These are phyloP conservation scores for Zygoascus tannicola DNA, from an alignment of 805 yeast genomes.

Conservation along the genomic window DNA sequence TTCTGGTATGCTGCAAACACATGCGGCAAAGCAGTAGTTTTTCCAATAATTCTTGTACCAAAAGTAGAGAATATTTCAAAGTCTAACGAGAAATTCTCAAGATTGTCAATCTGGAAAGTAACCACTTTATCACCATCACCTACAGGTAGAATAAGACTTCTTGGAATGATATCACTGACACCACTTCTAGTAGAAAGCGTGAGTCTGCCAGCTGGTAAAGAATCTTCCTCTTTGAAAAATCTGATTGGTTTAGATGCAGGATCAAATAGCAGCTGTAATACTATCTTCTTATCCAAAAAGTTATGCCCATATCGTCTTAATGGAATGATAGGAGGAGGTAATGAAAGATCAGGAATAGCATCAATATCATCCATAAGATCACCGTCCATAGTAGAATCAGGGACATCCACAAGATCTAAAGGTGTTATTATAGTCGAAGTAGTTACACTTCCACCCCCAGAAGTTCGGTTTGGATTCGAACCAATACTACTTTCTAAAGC, in stretches of 20 bases:
- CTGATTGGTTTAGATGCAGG: slow-evolving; percentile 38
- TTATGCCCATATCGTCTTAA: slow-evolving; percentile 91
- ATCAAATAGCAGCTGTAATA: slow-evolving; percentile 67
- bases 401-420: slow-evolving; percentile 9
- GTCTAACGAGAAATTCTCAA: slow-evolving; percentile 66
- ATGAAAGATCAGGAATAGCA: slow-evolving; percentile 76
- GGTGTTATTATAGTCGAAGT: neutral
- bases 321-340: slow-evolving; percentile 96
- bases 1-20: slow-evolving; percentile 31
- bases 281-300: slow-evolving; percentile 81
- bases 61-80: slow-evolving; percentile 90
- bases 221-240: slow-evolving; percentile 33
- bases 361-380: slow-evolving; percentile 37
- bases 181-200: slow-evolving; percentile 64
- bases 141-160: slow-evolving; percentile 74
- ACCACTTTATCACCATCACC: slow-evolving; percentile 57
- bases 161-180: slow-evolving; percentile 68
- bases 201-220: slow-evolving; percentile 45
- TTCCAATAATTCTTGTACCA: slow-evolving; percentile 87
- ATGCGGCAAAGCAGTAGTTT: slow-evolving; percentile 66
- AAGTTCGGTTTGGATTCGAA: neutral
- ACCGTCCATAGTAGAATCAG: slow-evolving; percentile 18
- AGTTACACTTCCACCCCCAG: neutral
- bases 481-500: neutral
- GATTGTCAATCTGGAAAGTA: slow-evolving; percentile 75